Conservation (phyloP, 192 early-diverging fungal genomes). For the Fimicolochytrium jonesii region DNA sequence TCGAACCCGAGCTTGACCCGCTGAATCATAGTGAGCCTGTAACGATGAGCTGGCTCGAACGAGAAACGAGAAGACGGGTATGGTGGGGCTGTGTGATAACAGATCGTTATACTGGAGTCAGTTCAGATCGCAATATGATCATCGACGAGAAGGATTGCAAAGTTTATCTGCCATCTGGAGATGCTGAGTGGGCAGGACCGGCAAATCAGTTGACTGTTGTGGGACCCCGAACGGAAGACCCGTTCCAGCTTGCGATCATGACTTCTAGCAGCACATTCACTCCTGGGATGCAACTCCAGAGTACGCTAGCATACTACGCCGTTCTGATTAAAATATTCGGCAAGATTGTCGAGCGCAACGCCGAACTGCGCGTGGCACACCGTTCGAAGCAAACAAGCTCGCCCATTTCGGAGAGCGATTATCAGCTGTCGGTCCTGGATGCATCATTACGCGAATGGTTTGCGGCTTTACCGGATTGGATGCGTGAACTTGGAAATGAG, state of each 20-base stretch:
- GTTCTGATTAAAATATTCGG: constrained; percentile 44
- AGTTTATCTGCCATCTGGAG: constrained; percentile 38
- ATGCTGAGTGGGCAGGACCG: constrained; percentile 6
- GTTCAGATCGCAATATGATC: constrained; percentile 35
- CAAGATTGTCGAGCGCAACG: constrained; percentile 37
- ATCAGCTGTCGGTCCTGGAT: constrained; percentile 34
- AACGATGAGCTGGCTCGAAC: constrained; percentile 36
- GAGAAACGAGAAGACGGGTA: constrained; percentile 34
- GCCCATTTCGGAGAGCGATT: constrained; percentile 22
- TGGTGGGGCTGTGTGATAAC: constrained; percentile 47
- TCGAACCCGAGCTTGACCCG: constrained; percentile 34
- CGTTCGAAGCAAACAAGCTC: neutral
- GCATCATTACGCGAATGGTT: constrained; percentile 37
- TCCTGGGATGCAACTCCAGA: constrained; percentile 25
- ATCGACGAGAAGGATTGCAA: constrained; percentile 43
- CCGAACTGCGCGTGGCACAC: constrained; percentile 19
- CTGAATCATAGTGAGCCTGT: too few relatives aligned
- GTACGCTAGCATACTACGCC: constrained; percentile 29
- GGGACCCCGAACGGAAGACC: neutral
- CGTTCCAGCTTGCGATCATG: constrained; percentile 33
- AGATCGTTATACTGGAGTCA: constrained; percentile 39
- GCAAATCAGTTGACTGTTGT: neutral
- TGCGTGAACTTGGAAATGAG: constrained; percentile 11
- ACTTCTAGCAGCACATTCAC: constrained; percentile 30
- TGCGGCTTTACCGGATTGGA: constrained; percentile 30